phyloP scores from a whole-genome alignment of 495 filamentous ascomycete species.

The Viridothelium virens region DNA sequence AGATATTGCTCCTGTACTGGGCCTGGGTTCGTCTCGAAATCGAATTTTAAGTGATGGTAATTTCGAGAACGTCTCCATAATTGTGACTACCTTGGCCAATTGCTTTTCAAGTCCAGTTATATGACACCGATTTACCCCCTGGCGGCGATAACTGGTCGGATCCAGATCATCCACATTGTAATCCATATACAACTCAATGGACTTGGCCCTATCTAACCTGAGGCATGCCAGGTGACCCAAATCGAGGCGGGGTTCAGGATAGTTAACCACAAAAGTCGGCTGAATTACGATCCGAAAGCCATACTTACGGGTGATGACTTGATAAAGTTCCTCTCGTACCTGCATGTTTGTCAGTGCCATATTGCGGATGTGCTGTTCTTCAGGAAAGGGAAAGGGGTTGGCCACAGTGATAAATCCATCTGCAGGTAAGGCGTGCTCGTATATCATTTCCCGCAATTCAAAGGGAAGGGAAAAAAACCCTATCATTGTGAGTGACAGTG shows the following conservation, averaged over 20 bases:
- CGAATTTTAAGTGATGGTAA: background rate
- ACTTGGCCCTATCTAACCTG: background rate
- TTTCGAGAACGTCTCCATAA: background rate
- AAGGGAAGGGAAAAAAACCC: background rate
- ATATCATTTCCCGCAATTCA: background rate
- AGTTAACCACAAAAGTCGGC: background rate
- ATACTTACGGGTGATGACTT: background rate
- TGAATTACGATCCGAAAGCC: background rate
- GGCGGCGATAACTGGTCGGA: no score
- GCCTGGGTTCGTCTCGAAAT: constrained; percentile 4
- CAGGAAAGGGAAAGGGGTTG: background rate
- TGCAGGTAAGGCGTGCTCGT: background rate
- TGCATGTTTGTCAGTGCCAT: background rate
- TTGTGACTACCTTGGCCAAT: background rate
- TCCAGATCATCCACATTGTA: background rate
- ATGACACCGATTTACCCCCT: no score
- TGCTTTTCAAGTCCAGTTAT: background rate
- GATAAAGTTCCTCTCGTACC: background rate
- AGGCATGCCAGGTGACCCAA: background rate
- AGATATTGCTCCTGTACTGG: background rate
- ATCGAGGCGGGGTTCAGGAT: background rate
- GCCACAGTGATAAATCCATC: background rate
- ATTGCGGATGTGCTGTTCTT: background rate
- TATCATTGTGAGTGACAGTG: background rate
- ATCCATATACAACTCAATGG: background rate